phyloP scores from a whole-genome alignment of 768 basidiomycete species.

The Boletus tylopilopsis region DNA sequence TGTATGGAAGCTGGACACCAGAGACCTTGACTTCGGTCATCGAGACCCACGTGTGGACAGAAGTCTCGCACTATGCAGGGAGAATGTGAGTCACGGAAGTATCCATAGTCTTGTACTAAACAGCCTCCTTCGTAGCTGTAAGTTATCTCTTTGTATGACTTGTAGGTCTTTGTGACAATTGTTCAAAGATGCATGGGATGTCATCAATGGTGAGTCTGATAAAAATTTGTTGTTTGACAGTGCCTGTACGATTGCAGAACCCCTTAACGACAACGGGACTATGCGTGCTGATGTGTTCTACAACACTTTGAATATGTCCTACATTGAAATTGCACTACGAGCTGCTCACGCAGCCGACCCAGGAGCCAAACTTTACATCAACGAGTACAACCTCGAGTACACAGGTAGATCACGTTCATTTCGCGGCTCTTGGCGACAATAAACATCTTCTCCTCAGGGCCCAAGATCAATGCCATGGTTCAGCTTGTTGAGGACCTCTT shows the following conservation, averaged over 20 bases:
- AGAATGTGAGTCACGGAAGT: constrained; percentile 4
- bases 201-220: constrained; percentile 14
- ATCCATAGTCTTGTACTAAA: background rate
- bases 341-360: constrained; percentile 31
- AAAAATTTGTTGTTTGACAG: background rate
- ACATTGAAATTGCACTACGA: constrained; percentile 47
- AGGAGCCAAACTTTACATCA: constrained; percentile 32
- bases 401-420: constrained; percentile 13
- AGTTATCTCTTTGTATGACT: background rate
- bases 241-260: constrained; percentile 4
- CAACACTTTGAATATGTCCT: constrained; percentile 44
- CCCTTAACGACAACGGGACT: constrained; percentile 53
- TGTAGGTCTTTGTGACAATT: background rate
- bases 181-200: constrained; percentile 19
- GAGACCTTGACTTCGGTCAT: constrained; percentile 14
- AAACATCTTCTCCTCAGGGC: background rate
- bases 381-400: constrained; percentile 28
- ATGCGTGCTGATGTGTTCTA: constrained; percentile 52
- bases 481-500: constrained; percentile 49
- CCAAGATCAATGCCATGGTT: constrained; percentile 45
- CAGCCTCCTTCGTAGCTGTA: constrained; percentile 5
- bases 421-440: background rate
- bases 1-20: constrained; percentile 11
- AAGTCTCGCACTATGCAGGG: constrained; percentile 15
- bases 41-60: constrained; percentile 15